Percentiles rank a stretch among this genome's conserved stretches.
Conservation (phyloP, 1,284 basidiomycete species). For the Cystobasidium sp. region DNA sequence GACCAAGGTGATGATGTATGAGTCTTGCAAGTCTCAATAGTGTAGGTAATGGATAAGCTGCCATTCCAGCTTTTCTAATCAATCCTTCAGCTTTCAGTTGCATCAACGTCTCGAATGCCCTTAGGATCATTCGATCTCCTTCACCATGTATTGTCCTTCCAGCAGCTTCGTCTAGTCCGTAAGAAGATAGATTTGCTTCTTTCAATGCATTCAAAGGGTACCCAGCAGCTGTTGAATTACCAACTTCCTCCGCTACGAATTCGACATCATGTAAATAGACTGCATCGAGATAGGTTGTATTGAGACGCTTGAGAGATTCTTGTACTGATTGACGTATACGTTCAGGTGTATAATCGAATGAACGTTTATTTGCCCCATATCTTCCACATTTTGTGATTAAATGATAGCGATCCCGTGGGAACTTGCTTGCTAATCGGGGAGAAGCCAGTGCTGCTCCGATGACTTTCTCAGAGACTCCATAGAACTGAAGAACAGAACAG, state of each 20-base stretch:
- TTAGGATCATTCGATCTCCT: constrained; percentile 79
- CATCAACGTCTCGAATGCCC: constrained; percentile 72
- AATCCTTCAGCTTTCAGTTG: constrained; percentile 77
- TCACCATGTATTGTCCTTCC: constrained; percentile 69
- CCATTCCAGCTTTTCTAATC: constrained; percentile 71
- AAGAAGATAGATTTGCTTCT: constrained; percentile 51
- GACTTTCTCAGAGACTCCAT: constrained; percentile 87
- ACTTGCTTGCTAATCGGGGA: constrained; percentile 68
- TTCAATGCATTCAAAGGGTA: constrained; percentile 43
- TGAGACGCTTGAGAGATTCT: constrained; percentile 72
- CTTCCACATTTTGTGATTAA: constrained; percentile 93
- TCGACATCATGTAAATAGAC: constrained; percentile 94
- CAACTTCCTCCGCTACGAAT: constrained; percentile 70
- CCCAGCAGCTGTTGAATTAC: constrained; percentile 12
- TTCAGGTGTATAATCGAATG: constrained; percentile 79
- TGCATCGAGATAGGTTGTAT: constrained; percentile 79
- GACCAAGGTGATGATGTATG: constrained; percentile 67
- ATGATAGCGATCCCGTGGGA: constrained; percentile 77
- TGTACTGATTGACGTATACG: constrained; percentile 72
- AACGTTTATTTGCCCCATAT: constrained; percentile 66
- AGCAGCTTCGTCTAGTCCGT: constrained; percentile 60
- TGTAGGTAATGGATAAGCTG: constrained; percentile 86
- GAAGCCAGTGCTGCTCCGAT: constrained; percentile 72
- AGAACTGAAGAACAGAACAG: constrained; percentile 69
- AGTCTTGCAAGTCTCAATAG: constrained; percentile 82